A percentile compares a stretch with the other conserved stretches of the same genome.
These are phyloP conservation scores for Panicum hallii DNA, from an alignment of 202 grass and related monocot genomes.

Conservation along the genomic window DNA sequence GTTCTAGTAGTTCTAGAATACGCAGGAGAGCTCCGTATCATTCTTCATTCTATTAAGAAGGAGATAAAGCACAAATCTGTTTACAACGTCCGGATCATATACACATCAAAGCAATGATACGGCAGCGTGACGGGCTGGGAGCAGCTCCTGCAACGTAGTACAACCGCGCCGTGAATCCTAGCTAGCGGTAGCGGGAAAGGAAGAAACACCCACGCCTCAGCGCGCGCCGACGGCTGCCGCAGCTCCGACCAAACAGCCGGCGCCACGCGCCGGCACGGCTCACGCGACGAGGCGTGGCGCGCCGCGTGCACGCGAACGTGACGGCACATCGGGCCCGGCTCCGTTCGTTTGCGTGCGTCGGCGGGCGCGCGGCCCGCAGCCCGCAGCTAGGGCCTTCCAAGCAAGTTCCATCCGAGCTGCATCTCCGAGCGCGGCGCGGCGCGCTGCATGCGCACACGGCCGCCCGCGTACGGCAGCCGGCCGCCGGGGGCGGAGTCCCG, in stretches of 20 bases:
- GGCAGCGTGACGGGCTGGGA: no score
- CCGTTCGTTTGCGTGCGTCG: not conserved
- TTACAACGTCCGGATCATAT: no score
- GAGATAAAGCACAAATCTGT: no score
- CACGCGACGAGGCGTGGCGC: not conserved
- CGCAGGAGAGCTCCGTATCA: no score
- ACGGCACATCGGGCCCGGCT: not conserved
- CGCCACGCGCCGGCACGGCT: not conserved
- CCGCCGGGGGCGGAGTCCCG: not conserved
- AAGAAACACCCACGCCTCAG: not conserved
- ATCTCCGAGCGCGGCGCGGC: not conserved
- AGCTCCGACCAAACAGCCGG: not conserved
- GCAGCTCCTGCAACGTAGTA: no score
- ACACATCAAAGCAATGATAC: no score
- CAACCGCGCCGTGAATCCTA: no score
- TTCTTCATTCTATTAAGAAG: no score
- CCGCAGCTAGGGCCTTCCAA: no score
- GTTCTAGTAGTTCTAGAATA: no score
- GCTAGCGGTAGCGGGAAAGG: no score
- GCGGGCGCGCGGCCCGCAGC: not conserved
- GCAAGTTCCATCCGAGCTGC: no score
- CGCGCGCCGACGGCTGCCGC: not conserved
- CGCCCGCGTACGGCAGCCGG: not conserved
- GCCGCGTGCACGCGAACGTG: not conserved
- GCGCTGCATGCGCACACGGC: slow-evolving; percentile 4